A percentile compares a stretch with the other conserved stretches of the same genome.
Evolutionary conservation across 257 asterid species (phyloP).

Genomic region (Catharanthus roseus): DNA sequence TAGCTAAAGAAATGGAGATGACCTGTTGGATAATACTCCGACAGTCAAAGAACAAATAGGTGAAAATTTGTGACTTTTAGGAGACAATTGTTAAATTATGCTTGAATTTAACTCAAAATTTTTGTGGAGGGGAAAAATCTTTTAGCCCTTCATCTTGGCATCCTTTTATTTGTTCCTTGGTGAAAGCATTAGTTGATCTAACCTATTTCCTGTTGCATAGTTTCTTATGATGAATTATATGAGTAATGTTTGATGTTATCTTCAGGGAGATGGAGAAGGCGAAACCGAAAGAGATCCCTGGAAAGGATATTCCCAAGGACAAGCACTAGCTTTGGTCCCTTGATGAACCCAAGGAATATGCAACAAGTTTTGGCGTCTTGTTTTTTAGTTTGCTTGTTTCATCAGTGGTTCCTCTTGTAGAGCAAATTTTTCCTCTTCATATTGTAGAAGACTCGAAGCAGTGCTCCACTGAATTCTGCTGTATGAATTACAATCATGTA

Average conservation of each 20-base stretch:
- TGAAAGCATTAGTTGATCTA: background rate
- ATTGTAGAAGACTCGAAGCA: background rate
- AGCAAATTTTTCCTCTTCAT: background rate
- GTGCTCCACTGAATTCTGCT: too few species aligned
- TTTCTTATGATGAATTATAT: background rate
- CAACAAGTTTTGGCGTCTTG: background rate
- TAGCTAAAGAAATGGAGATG: background rate
- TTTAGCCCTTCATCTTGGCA: background rate
- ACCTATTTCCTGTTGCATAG: background rate
- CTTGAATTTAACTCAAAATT: background rate
- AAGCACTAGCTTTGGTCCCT: constrained; percentile 31
- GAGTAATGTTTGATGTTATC: background rate
- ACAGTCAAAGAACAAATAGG: background rate
- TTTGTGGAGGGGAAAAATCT: background rate
- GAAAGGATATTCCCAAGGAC: constrained; percentile 49
- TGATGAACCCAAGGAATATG: background rate
- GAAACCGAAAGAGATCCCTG: constrained; percentile 60
- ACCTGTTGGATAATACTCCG: background rate
- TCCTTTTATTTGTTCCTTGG: background rate
- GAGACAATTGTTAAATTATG: background rate
- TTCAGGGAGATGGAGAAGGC: constrained; percentile 64
- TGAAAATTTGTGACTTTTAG: background rate
- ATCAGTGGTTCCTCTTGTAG: background rate
- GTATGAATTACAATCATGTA: background rate
- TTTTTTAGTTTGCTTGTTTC: background rate